These are phyloP conservation scores for Eucalyptus sideroxylon DNA, from an alignment of 345 rosid genomes.

Conservation along the genomic window DNA sequence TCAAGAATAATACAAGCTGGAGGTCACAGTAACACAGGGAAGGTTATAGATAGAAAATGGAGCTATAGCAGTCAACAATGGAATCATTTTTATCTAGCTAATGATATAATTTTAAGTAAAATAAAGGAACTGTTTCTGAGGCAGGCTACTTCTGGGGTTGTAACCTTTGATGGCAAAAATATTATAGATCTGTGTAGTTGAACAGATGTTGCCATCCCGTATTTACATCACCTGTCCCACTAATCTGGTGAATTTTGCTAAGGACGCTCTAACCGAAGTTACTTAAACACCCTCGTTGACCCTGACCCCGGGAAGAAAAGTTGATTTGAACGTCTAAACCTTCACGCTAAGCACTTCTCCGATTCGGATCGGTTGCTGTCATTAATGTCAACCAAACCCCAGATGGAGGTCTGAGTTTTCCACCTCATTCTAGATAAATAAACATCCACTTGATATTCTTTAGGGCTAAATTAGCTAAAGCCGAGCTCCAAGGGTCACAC, in stretches of 20 bases:
- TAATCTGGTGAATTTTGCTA: too few species aligned
- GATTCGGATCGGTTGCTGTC: background rate
- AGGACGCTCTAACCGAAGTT: too few species aligned
- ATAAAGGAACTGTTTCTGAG: background rate
- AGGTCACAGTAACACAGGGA: background rate
- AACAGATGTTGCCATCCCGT: background rate
- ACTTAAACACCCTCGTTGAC: too few species aligned
- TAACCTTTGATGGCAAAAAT: background rate
- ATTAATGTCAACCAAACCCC: background rate
- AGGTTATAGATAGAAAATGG: background rate
- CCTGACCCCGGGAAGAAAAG: background rate
- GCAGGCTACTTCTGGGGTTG: background rate
- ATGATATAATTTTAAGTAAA: background rate
- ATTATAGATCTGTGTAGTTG: background rate
- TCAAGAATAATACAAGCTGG: background rate
- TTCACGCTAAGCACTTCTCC: background rate
- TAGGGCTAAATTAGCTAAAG: background rate
- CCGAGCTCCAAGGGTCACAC: too few species aligned
- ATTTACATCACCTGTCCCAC: too few species aligned
- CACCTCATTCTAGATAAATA: too few species aligned
- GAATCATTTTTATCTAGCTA: background rate
- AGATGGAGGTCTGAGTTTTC: too few species aligned
- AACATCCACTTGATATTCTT: background rate
- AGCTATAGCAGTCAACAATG: background rate
- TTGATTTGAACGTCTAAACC: background rate